Evolutionary conservation across 2,329 filamentous ascomycete genomes (phyloP).

Genomic region (Pestalotiopsis sp.): DNA sequence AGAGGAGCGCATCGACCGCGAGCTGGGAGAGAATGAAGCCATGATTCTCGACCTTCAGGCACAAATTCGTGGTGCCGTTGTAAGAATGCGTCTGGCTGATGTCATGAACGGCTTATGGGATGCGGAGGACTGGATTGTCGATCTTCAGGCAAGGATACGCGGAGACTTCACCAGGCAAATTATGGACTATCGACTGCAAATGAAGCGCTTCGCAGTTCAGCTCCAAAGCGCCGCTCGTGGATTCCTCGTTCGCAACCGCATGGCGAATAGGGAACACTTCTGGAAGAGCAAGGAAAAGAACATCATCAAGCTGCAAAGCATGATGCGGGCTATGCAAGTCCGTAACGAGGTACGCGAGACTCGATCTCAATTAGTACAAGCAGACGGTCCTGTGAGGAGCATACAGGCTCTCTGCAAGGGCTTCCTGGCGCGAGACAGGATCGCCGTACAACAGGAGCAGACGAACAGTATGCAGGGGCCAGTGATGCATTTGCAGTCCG

Average conservation of each 20-base stretch:
- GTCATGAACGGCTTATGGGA: constrained; percentile 92
- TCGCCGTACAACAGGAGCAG: constrained; percentile 58
- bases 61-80: constrained; percentile 79
- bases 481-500: constrained; percentile 65
- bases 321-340: constrained; percentile 71
- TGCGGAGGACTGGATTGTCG: constrained; percentile 73
- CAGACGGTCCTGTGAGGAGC: constrained; percentile 64
- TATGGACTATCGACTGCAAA: constrained; percentile 77
- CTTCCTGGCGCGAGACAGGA: constrained; percentile 62
- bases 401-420: constrained; percentile 70
- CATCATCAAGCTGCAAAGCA: constrained; percentile 79
- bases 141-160: constrained; percentile 84
- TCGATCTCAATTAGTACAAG: constrained; percentile 62
- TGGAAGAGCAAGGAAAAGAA: constrained; percentile 73
- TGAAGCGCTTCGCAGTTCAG: constrained; percentile 77
- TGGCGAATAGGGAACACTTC: constrained; percentile 64
- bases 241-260: constrained; percentile 68
- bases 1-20: constrained; percentile 82
- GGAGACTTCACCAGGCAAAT: constrained; percentile 88
- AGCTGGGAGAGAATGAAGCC: constrained; percentile 75
- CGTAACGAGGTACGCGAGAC: constrained; percentile 60
- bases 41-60: constrained; percentile 81
- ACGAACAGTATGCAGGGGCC: constrained; percentile 53
- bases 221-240: constrained; percentile 82
- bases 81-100: constrained; percentile 75